Evolutionary conservation across 192 early-diverging fungal genomes (phyloP), one percentile per base, ranked within the genome.

Genomic region (Backusella tuberculispora): DNA sequence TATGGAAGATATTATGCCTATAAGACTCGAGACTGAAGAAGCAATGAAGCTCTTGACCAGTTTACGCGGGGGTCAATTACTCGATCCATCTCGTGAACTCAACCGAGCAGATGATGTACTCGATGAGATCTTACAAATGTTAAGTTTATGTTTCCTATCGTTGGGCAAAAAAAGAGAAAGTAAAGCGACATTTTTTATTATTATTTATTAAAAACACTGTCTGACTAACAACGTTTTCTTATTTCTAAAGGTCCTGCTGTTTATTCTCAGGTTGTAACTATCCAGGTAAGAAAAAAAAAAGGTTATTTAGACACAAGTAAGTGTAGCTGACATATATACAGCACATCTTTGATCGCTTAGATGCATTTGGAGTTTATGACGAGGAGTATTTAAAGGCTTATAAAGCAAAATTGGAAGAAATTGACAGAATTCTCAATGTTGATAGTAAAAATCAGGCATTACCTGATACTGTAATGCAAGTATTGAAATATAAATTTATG

Each of bases 111-210:
- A 94, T 73, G 87, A 85, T 63, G 82, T 92, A 41, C 76, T 92
- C 10, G 92, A 94, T 43, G 92, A 94, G 37, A 86, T 91, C 66
- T 92, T 89, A 81, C 90, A 92, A 70, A 85, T 94, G 56, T 87
- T 94, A 34, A 91, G 90, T 48, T 82, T 94, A 68, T 91, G 91
- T 76, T 94, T 91, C 74, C 77, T 94, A 81, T 88, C 89, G 7
- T 53, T 92, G 44, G 92, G 92, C 26, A 94, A 92, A 71, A 92
- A 86, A 73, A 87, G 88, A 69, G 92, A 94, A 82, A 87, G 91
- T 74, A 80, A 50, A 12, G 21, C 9, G 42, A 43, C 5, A 6
- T 43, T 43, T 24, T 4, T 50, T 53, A 53, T 53, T 60, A 34
- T 34, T 34, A 34, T 34, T 34, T 34, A 34, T 34, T 60, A 13